These are phyloP conservation scores for Colletotrichum orbiculare DNA, from an alignment of 2,329 filamentous ascomycete species.

Conservation along the genomic window DNA sequence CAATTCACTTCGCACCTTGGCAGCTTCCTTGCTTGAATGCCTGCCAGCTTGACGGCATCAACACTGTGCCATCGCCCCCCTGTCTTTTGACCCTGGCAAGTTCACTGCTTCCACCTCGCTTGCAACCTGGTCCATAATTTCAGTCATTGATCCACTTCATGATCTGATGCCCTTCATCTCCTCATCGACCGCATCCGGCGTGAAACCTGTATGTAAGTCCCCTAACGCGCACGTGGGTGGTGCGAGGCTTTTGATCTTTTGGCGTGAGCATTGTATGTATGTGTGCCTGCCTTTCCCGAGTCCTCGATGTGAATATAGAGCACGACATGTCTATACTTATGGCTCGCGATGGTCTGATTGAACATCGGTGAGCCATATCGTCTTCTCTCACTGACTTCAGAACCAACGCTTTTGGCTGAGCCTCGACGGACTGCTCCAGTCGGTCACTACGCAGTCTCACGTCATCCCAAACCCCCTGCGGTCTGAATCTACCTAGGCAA, in stretches of 20 bases:
- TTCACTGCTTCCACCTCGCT: conserved; percentile 1
- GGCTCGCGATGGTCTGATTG: no score
- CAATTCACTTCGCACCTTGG: background rate
- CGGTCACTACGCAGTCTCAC: no score
- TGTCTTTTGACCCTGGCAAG: conserved; percentile 7
- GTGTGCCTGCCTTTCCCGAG: no score
- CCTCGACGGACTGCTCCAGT: no score
- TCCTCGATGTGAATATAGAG: no score
- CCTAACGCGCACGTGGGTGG: background rate
- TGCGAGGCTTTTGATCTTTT: background rate
- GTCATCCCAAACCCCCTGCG: background rate
- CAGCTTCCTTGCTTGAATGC: background rate
- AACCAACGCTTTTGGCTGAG: no score
- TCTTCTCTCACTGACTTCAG: no score
- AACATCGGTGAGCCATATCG: no score
- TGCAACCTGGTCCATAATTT: no score
- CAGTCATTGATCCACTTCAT: conserved; percentile 20
- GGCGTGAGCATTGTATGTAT: no score
- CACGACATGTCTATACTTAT: no score
- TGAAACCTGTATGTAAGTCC: conserved; percentile 6
- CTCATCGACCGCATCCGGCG: conserved; percentile 24
- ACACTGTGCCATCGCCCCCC: conserved; percentile 17
- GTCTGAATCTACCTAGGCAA: background rate
- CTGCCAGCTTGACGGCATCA: conserved; percentile 13
- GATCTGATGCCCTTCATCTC: conserved; percentile 22